Evolutionary conservation across 1,284 basidiomycete species (phyloP), one percentile per base, ranked within the genome.

Genomic region (Leccinum subspadiceum): DNA sequence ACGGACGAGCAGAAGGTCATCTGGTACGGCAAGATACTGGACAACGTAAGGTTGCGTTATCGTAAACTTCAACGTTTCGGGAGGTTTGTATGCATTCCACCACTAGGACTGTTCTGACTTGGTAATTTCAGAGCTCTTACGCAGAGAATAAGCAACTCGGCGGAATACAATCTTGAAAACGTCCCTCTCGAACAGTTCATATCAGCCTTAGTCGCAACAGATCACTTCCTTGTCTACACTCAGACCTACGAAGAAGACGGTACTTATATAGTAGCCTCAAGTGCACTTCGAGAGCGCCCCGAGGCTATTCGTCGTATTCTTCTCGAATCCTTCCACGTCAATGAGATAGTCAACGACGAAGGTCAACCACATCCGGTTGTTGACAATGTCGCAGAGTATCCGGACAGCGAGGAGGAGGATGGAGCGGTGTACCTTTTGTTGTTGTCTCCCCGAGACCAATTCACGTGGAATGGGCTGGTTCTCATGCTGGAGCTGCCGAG

Each of bases 201-300:
- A 62, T 81, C 88, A 20, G 83, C 84, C 10, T 81, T 99, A 15
- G 87, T 94, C 41, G 85, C 90, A 50, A 89, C 94, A 4, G 94
- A 93, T 66, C 96, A 99, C 73, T 93, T 97, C 76, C 85, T 99
- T 60, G 93, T 99, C 41, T 97, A 97, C 75, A 98, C 96, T 1
- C 86, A 92, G 64, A 82, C 82, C 2, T 91, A 92, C 70, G 96
- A 98, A 73, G 89, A 92, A 68, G 89, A 96, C 26, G 95, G 95
- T 10, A 89, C 91, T n/a, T 99, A 99, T 73, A 86, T 99, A 64
- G 81, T 99, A 58, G 97, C 94, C 9, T 90, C 94, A 37, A 85
- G 82, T 2, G 84, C 85, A n/a, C 81, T 99, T 26, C 89, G 87
- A 67, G 89, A 95, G 57, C 86, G 88, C n/a, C 89, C 93, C 0